Percentiles rank a stretch among this genome's conserved stretches.
Evolutionary conservation across 176 grass and related monocot genomes (phyloP).

Genomic region (Bonia amplexicaulis): DNA sequence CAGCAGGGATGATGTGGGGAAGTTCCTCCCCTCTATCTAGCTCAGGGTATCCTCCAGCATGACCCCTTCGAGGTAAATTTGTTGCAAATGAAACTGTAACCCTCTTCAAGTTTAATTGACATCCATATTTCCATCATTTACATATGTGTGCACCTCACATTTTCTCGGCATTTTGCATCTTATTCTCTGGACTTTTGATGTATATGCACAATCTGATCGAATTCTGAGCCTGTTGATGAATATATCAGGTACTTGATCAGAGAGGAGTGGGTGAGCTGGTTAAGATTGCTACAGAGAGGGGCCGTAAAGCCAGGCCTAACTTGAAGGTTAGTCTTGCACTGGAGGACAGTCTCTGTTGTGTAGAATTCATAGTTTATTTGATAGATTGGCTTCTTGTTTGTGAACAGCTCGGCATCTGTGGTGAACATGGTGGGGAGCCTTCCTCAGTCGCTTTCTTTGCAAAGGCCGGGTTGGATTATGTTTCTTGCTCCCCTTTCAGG

Average conservation of each 20-base stretch:
- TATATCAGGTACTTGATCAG: constrained; percentile 78
- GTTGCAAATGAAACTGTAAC: background rate
- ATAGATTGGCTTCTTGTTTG: background rate
- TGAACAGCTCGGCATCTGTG: constrained; percentile 88
- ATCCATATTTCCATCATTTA: background rate
- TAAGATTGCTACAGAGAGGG: constrained; percentile 74
- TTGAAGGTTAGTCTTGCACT: constrained; percentile 61
- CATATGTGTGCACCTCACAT: constrained; percentile 1
- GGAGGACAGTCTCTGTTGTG: background rate
- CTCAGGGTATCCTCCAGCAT: constrained; percentile 94
- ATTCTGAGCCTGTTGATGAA: background rate
- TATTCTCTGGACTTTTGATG: background rate
- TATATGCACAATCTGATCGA: background rate
- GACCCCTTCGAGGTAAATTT: constrained; percentile 95
- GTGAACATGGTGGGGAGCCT: constrained; percentile 98
- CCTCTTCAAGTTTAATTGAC: background rate
- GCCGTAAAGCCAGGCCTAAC: constrained; percentile 74
- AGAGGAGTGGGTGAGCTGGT: constrained; percentile 85
- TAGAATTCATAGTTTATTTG: background rate
- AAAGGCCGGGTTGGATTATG: constrained; percentile 82
- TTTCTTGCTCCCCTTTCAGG: constrained; percentile 99
- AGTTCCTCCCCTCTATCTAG: constrained; percentile 89
- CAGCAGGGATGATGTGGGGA: constrained; percentile 93
- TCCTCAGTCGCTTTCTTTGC: constrained; percentile 95
- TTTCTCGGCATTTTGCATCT: background rate